Evolutionary conservation across 352 stramenopile genomes (phyloP).

Genomic region (Phytopythium helicoides): DNA sequence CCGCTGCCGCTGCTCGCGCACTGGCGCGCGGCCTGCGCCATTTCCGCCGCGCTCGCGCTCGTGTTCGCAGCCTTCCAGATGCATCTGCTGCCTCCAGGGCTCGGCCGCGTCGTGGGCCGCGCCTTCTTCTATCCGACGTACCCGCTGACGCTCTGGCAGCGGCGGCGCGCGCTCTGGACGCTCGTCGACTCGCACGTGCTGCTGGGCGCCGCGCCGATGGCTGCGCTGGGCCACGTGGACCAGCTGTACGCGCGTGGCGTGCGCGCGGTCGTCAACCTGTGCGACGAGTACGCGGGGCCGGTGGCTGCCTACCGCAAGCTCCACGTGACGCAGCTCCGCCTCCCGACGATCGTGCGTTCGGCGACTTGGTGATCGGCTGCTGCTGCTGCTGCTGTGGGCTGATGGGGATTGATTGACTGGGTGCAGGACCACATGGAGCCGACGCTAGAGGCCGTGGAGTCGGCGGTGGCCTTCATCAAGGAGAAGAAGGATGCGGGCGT

Average conservation of each 20-base stretch:
- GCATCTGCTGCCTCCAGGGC: conserved; percentile 73
- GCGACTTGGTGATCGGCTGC: too few species aligned
- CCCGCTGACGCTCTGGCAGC: conserved; percentile 88
- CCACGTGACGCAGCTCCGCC: conserved; percentile 86
- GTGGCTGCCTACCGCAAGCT: conserved; percentile 82
- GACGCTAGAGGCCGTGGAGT: conserved; percentile 57
- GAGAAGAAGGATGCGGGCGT: conserved; percentile 81
- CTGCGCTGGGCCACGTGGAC: conserved; percentile 85
- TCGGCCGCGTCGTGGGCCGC: conserved; percentile 78
- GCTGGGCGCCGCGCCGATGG: conserved; percentile 90
- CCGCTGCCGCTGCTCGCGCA: neutral
- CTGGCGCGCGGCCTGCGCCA: neutral
- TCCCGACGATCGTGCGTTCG: conserved; percentile 90
- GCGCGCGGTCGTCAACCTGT: conserved; percentile 94
- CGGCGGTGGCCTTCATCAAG: conserved; percentile 88
- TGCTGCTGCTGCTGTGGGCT: neutral
- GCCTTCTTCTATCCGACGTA: conserved; percentile 92
- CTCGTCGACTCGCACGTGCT: conserved; percentile 91
- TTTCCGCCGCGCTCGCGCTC: conserved; percentile 10
- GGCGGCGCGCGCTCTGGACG: conserved; percentile 90
- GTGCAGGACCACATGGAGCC: conserved; percentile 77
- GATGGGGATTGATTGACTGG: conserved; percentile 6
- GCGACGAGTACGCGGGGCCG: conserved; percentile 94
- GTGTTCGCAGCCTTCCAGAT: conserved; percentile 90
- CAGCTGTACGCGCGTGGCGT: conserved; percentile 77